Evolutionary conservation across 2,329 filamentous ascomycete species (phyloP).

Genomic region (Tolypocladium nubicola): DNA sequence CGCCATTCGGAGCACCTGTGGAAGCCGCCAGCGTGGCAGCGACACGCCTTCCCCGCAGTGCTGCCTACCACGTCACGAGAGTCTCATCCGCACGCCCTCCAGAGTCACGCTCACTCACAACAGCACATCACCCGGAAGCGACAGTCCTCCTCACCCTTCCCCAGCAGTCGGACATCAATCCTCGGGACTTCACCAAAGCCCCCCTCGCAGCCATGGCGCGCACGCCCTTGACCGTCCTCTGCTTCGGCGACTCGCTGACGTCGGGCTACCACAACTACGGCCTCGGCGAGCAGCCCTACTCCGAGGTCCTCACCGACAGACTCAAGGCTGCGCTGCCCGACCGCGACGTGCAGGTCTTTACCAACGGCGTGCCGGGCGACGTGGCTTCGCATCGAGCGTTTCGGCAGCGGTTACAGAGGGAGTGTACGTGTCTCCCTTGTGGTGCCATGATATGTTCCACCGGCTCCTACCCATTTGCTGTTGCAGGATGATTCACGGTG

Average conservation of each 20-base stretch:
- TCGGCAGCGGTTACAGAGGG: slow-evolving; percentile 17
- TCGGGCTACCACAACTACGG: slow-evolving; percentile 39
- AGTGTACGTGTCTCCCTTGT: slow-evolving; percentile 19
- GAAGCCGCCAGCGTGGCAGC: too few species aligned
- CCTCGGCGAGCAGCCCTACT: slow-evolving; percentile 40
- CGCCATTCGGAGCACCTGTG: not conserved
- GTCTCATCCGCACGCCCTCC: not conserved
- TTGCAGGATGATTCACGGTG: not conserved
- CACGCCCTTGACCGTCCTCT: slow-evolving; percentile 42
- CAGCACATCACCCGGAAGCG: not conserved
- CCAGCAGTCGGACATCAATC: not conserved
- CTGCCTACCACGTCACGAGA: not conserved
- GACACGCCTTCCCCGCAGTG: not conserved
- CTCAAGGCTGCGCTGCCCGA: slow-evolving; percentile 34
- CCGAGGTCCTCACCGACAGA: slow-evolving; percentile 31
- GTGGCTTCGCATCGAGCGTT: slow-evolving; percentile 26
- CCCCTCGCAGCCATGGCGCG: slow-evolving; percentile 11
- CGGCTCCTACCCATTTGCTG: not conserved
- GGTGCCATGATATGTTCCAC: not conserved
- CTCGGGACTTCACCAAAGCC: not conserved
- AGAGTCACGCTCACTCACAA: not conserved
- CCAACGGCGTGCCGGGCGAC: slow-evolving; percentile 43
- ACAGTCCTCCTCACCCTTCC: not conserved
- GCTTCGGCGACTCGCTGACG: slow-evolving; percentile 56
- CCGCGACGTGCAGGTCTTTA: slow-evolving; percentile 31